Evolutionary conservation across 2,329 filamentous ascomycete species (phyloP), one percentile per base, ranked within the genome.

Genomic region (Plectosphaerella plurivora): DNA sequence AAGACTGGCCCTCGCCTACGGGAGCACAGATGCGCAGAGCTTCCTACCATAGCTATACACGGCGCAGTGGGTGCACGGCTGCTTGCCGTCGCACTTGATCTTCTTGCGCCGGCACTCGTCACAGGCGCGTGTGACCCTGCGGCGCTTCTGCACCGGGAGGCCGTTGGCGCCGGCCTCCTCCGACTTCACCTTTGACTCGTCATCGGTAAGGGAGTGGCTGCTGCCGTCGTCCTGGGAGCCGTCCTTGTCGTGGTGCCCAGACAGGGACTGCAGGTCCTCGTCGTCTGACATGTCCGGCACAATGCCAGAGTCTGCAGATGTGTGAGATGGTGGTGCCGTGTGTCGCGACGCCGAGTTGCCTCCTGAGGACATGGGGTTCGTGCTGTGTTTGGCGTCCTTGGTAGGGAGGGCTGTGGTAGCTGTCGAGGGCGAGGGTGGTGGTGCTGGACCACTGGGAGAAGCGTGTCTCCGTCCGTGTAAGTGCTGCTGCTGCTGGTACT

Each of bases 41-140:
- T 28, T 10, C 48, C 5, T 79, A 97, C 94, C 93, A 76, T 99
- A 99, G 68, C 91, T 97, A 71, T 99, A 99, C 48, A 97, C 91
- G 11, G 92, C 96, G 69, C 94, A 99, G 70, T 97, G 94, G 0
- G 92, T 97, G 71, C 89, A 94, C 10, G 89, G 89, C 66, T 92
- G 88, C 68, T 91, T 91, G 60, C 88, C 89, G 67, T 92, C 88
- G 61, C 88, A 93, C 67, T 92, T 93, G 64, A 93, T 93, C 70
- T 93, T 93, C 68, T 93, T 93, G 60, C 88, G 81, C 53, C 89
- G 81, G 65, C 89, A 93, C 68, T 92, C 87, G 61, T 91, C 89
- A 69, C 89, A 93, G 41, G 89, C 89, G 61, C 89, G 79, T 18
- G 88, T 92, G 45, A 93, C 89, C 64, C 89, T 79, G 51, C 88